These are phyloP conservation scores for Ophiognomonia clavigignenti-juglandacearum DNA, from an alignment of 2,329 filamentous ascomycete genomes.

Conservation along the genomic window DNA sequence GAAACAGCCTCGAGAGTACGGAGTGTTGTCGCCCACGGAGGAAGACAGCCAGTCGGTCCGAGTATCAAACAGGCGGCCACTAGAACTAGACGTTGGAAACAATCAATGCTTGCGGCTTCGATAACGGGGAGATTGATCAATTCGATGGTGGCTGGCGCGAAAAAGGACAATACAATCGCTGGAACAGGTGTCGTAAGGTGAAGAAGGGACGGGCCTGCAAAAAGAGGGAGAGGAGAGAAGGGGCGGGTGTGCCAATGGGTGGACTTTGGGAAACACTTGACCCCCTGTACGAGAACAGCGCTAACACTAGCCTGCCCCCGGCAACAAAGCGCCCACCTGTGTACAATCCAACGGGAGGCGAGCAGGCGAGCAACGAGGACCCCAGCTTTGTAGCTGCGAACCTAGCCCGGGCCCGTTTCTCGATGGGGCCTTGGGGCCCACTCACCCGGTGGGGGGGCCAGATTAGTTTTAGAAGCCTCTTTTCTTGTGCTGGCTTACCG, in stretches of 20 bases:
- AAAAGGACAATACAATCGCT: not conserved
- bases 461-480: too few species aligned
- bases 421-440: too few species aligned
- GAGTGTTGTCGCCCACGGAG: constrained; percentile 1
- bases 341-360: too few species aligned
- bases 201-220: constrained; percentile 3
- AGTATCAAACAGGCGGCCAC: not conserved
- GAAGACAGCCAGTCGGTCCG: constrained; percentile 1
- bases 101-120: not conserved
- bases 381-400: too few species aligned
- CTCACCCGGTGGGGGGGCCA: too few species aligned
- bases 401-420: too few species aligned
- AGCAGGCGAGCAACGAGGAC: too few species aligned
- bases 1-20: constrained; percentile 7
- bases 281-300: too few species aligned
- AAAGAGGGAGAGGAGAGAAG: constrained; percentile 11
- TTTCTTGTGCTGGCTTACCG: too few species aligned
- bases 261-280: too few species aligned
- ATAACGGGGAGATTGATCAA: not conserved
- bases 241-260: constrained; percentile 2
- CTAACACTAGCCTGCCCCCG: too few species aligned
- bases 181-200: not conserved
- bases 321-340: not conserved
- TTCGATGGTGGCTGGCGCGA: not conserved
- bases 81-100: not conserved